Evolutionary conservation across 2,329 filamentous ascomycete species (phyloP), one percentile per base, ranked within the genome.

Genomic region (Berkeleyomyces rouxiae): DNA sequence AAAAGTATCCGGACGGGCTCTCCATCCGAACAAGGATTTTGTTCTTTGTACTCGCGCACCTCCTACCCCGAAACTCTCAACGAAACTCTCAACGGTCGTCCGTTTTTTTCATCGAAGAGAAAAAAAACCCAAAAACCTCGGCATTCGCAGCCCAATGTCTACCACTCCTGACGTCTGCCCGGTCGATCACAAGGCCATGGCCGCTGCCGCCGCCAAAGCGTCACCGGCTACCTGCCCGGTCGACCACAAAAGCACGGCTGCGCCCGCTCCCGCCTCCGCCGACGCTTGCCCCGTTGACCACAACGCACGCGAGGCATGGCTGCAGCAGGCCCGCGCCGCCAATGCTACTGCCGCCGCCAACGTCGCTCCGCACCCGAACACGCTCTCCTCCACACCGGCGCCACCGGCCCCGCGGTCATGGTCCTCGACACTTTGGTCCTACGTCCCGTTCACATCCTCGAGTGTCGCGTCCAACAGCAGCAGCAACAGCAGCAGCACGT

Each of bases 231-330:
- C 36, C 37, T 64, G 63, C 47, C 60, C 60, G 36, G 47, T 61
- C 39, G 58, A 64, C 58, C 49, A 64, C 58, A 58, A 61, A 23
- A 16, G 13, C 7, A 7, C n/a, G 7, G 11, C 47, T 13, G 13
- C 53, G n/a, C n/a, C 66, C 9, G 57, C 66, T 43, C 62, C 66
- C 63, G 40, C 23, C 42, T 5, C 23, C 0, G 31, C 40, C 57
- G 71, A 70, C 67, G 78, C 78, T 64, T 97, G 93, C 70, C 93
- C 93, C 4, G 90, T 97, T 70, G 91, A 97, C 75, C 87, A 91
- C 75, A 88, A 89, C 70, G 87, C 90, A 61, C 86, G 93, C 69
- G 87, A 90, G 69, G 83, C 86, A 69, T 99, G 92, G 92, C 81
- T 97, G 44, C 78, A 81, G 63, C 83, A 89, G 70, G 83, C 85